Conservation (phyloP, 257 asterid genomes). For the Fraxinus excelsior region DNA sequence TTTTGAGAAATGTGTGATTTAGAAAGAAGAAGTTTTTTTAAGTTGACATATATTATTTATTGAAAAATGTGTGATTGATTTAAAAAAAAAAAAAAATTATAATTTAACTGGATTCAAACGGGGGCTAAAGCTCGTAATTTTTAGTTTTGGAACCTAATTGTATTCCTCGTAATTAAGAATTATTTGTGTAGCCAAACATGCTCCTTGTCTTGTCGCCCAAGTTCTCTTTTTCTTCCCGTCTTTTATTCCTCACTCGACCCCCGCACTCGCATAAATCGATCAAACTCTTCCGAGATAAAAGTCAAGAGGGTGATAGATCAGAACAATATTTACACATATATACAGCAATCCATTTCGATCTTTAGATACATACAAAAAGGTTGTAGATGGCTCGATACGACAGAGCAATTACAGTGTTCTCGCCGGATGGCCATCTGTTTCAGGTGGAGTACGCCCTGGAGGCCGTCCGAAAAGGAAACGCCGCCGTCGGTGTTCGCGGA, state of each 20-base stretch:
- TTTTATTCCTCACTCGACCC: not conserved
- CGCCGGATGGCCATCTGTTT: constrained; percentile 95
- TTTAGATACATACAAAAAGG: not conserved
- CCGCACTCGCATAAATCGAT: not conserved
- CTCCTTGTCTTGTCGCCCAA: constrained; percentile 40
- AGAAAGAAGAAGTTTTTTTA: no score
- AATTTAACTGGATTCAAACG: no score
- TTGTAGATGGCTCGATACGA: constrained; percentile 84
- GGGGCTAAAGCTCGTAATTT: no score
- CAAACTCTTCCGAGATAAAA: not conserved
- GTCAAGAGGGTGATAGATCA: not conserved
- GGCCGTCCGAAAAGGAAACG: constrained; percentile 97
- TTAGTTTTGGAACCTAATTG: no score
- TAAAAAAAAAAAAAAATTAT: no score
- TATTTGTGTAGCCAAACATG: not conserved
- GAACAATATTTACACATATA: not conserved
- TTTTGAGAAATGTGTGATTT: no score
- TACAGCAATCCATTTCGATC: not conserved
- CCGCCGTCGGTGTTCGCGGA: constrained; percentile 96
- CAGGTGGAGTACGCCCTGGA: constrained; percentile 99
- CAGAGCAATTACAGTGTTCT: constrained; percentile 92
- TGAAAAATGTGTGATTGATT: no score
- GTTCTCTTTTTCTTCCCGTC: constrained; percentile 2
- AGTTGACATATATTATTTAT: no score
- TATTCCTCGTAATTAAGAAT: not conserved